Conservation (phyloP, 1,284 basidiomycete species). For the Polyporus tsugae region DNA sequence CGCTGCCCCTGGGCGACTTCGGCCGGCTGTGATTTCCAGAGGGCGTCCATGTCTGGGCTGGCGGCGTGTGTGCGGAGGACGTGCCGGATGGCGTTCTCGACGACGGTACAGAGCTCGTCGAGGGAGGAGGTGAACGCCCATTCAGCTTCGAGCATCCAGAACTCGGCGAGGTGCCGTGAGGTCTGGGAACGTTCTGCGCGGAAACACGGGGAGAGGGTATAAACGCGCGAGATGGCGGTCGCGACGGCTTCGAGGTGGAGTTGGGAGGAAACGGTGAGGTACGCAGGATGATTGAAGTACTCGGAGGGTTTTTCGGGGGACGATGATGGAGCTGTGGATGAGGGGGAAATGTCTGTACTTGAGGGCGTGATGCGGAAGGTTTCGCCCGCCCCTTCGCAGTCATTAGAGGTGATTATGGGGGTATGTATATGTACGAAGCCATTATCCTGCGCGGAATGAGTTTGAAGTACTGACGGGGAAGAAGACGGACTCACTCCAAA, state of each 20-base stretch:
- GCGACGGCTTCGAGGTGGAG: constrained; percentile 94
- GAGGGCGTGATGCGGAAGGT: constrained; percentile 76
- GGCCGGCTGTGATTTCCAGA: constrained; percentile 26
- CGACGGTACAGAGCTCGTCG: constrained; percentile 71
- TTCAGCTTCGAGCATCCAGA: constrained; percentile 99
- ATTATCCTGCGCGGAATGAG: constrained; percentile 55
- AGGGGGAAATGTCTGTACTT: constrained; percentile 30
- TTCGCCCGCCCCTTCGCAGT: constrained; percentile 98
- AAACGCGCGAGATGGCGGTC: constrained; percentile 82
- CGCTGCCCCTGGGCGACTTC: constrained; percentile 25
- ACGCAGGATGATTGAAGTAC: constrained; percentile 81
- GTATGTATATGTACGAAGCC: constrained; percentile 86
- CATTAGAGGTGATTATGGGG: constrained; percentile 89
- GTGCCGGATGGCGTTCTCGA: constrained; percentile 71
- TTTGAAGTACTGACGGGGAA: too few species aligned
- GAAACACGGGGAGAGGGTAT: constrained; percentile 92
- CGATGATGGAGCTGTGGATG: constrained; percentile 28
- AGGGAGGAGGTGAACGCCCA: constrained; percentile 68
- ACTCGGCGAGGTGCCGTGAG: constrained; percentile 93
- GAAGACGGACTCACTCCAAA: constrained; percentile 66
- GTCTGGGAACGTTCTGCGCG: constrained; percentile 92
- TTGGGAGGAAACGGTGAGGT: constrained; percentile 94
- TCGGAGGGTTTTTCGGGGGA: constrained; percentile 44
- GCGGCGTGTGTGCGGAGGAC: constrained; percentile 30
- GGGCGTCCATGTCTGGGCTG: constrained; percentile 25